Evolutionary conservation across 805 yeast genomes (phyloP).

Genomic region (Yamadazyma akitaensis): DNA sequence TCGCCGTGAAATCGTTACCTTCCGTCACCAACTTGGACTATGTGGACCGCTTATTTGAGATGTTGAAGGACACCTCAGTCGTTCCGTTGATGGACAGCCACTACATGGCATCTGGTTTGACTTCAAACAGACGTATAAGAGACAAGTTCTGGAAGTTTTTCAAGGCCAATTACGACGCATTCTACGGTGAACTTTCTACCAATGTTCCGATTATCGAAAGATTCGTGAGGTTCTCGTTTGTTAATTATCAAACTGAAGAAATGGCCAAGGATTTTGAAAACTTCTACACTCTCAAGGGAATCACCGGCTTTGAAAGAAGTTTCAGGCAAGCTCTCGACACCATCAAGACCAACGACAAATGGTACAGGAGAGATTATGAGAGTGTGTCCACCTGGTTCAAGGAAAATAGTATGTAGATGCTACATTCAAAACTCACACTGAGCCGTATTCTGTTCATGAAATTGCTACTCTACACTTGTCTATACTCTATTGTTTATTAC

Average conservation of each 20-base stretch:
- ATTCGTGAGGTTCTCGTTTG: constrained; percentile 37
- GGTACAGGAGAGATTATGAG: constrained; percentile 46
- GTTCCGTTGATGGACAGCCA: constrained; percentile 61
- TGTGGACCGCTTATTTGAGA: constrained; percentile 35
- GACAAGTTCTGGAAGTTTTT: constrained; percentile 48
- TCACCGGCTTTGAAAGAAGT: constrained; percentile 53
- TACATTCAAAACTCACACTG: too few relatives aligned
- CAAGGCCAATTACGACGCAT: constrained; percentile 43
- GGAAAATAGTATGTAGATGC: constrained; percentile 8
- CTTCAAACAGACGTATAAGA: constrained; percentile 44
- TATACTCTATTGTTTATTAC: constrained; percentile 1
- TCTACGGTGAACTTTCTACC: constrained; percentile 43
- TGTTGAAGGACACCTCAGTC: constrained; percentile 39
- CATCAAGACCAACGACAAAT: constrained; percentile 46
- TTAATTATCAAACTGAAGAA: constrained; percentile 36
- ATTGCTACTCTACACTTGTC: background rate
- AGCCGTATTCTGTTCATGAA: too few relatives aligned
- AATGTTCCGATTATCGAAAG: constrained; percentile 53
- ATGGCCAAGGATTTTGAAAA: constrained; percentile 29
- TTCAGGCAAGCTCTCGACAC: constrained; percentile 55
- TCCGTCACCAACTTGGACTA: constrained; percentile 33
- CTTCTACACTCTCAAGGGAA: constrained; percentile 30
- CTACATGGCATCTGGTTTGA: constrained; percentile 45
- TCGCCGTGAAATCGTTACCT: constrained; percentile 56
- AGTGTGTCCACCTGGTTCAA: constrained; percentile 45